Base-by-base conservation (phyloP, 1,139 yeast genomes). In the Yamadazyma oceani region DNA sequence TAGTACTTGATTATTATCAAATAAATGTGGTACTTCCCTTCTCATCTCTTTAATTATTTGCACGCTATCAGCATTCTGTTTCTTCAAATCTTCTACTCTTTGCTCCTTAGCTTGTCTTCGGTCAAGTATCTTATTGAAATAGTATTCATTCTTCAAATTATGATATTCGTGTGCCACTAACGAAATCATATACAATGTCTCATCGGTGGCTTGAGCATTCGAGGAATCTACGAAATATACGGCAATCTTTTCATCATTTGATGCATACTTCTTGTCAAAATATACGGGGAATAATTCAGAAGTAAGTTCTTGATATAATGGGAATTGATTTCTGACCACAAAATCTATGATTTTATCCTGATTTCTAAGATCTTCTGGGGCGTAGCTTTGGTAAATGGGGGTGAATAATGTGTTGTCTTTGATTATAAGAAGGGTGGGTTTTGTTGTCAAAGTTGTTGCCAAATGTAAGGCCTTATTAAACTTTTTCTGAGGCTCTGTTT, bases 351-450 rank as follows among this genome's bases (percentile, higher is more conserved):
- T 63, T 32, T 64, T 60, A 13, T 62, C 64, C 22, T 59, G 58
- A 44, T 75, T 69, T 46, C 90, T 69, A 45, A 77, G 69, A 49
- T 83, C 86, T 39, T 78, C 78, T 2, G 86, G 76, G 0, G 82
- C 80, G 57, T 77, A 78, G 41, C 76, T 78, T 49, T 78, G 85
- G 48, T 60, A 81, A 4, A 81, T 70, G 7, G 65, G 62, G 0
- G 85, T 73, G 33, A 73, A 56, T 39, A 78, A 54, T 5, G 79
- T 64, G 39, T 76, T 73, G 38, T 82, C 83, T 48, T 77, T 80
- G 52, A 82, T 73, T 16, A 82, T 64, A 26, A 79, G 58, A 16
- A 84, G 50, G 12, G 85, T 78, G 2, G 92, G 94, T 35, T 66
- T 66, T 6, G 82, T 65, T 0, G 88, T 70, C 28, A 79, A 55